Evolutionary conservation across 345 rosid species (phyloP).

Genomic region (Camelina hispida): DNA sequence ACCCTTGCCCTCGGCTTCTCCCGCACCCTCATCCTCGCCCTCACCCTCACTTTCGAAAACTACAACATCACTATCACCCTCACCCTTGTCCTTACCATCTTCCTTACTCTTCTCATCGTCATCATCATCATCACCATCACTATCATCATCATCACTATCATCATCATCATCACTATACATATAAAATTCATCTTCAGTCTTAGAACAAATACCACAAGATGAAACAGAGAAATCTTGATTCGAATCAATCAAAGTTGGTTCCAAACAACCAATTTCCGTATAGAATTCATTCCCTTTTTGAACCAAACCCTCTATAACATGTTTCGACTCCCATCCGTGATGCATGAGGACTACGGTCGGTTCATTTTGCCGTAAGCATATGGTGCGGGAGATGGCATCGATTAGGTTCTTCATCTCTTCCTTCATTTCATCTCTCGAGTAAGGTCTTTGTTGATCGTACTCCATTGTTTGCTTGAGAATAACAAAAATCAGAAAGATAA

Average conservation of each 20-base stretch:
- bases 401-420: conserved; percentile 1
- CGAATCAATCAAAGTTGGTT: not conserved
- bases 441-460: not conserved
- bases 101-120: not conserved
- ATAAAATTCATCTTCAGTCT: not conserved
- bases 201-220: not conserved
- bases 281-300: not conserved
- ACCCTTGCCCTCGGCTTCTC: not conserved
- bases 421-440: not conserved
- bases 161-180: too few relatives aligned
- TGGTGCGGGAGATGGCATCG: not conserved
- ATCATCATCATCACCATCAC: not conserved
- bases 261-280: not conserved
- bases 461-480: conserved; percentile 4
- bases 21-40: not conserved
- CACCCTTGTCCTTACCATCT: too few relatives aligned
- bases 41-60: not conserved
- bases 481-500: not conserved
- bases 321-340: not conserved
- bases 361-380: not conserved
- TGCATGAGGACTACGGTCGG: not conserved
- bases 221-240: not conserved
- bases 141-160: not conserved
- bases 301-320: too few relatives aligned
- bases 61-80: not conserved